Evolutionary conservation across 768 basidiomycete species (phyloP), one percentile per base, ranked within the genome.

Genomic region (Leccinum barrowsii): DNA sequence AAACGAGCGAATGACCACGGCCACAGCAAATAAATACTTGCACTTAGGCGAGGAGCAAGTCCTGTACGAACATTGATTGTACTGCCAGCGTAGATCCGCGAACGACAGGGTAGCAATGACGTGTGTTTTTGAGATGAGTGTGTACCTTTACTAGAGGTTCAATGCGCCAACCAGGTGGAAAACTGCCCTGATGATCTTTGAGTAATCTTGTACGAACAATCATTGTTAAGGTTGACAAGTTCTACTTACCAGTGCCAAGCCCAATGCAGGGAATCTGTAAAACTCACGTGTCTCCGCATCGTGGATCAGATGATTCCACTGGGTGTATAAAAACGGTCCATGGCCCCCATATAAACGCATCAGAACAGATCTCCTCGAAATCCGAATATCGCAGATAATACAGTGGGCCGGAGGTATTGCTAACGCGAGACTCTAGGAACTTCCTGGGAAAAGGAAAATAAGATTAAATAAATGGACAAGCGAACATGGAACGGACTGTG

Each of bases 11-110:
- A 15, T 8, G 17, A 12, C 11, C 12, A 37, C 46, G 11, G 46
- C 46, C 21, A 48, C 12, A 19, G 8, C 7, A 19, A 21, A 19
- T 34, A 62, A 50, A 63, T 62, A 63, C 19, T 7, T 3, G 4
- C 19, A 6, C 12, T 17, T 21, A 21, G 17, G 21, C 57, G 46
- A 35, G 6, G 35, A 52, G 4, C 7, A 48, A 24, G 22, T 49
- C 22, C 22, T 22, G 22, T 22, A 22, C 22, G 22, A 22, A 22
- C 22, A 22, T 22, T 22, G 22, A 22, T 22, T 22, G 24, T 24
- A 35, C 11, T 2, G 5, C n/a, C 6, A 10, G 5, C 4, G 15
- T 5, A 15, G 40, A 46, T 21, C 21, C 19, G n/a, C 15, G 28
- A 24, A 24, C 5, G 11, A 26, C 26, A 26, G 12, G 13, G 34